These are phyloP conservation scores for Gaeumannomyces tritici DNA, from an alignment of 2,329 filamentous ascomycete species.

Conservation along the genomic window DNA sequence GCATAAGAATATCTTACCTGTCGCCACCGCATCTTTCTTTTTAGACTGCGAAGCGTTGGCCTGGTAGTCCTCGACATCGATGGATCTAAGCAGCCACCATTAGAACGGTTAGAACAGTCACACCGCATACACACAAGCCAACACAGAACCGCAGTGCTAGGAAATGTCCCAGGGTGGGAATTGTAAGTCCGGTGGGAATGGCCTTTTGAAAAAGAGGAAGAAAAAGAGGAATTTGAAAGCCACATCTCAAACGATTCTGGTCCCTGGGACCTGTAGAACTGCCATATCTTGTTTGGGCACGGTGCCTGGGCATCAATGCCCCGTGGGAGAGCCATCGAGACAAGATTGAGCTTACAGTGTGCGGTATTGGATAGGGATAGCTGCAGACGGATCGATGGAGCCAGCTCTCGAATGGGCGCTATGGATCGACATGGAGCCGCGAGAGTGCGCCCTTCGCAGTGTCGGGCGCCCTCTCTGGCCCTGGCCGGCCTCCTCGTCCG, in stretches of 20 bases:
- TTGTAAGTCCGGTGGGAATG: too few relatives aligned
- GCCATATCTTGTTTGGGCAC: too few relatives aligned
- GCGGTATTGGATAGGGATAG: constrained; percentile 44
- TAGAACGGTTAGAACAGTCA: constrained; percentile 3
- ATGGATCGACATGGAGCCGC: constrained; percentile 30
- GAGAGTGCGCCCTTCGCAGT: background rate
- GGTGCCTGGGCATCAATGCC: background rate
- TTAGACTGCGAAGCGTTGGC: constrained; percentile 33
- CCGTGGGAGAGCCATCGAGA: background rate
- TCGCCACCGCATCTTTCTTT: constrained; percentile 20
- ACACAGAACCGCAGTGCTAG: too few relatives aligned
- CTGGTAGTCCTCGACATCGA: constrained; percentile 45
- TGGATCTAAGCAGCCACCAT: constrained; percentile 26
- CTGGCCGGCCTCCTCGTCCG: constrained; percentile 5
- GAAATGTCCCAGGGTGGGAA: too few relatives aligned
- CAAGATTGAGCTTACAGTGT: constrained; percentile 32
- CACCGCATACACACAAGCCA: background rate
- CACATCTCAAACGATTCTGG: too few relatives aligned
- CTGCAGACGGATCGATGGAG: constrained; percentile 28
- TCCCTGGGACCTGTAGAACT: too few relatives aligned
- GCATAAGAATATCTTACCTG: background rate
- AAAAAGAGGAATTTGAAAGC: too few relatives aligned
- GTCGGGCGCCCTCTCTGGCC: background rate
- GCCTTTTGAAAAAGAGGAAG: too few relatives aligned
- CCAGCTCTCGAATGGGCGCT: constrained; percentile 21